Evolutionary conservation across 2,329 filamentous ascomycete species (phyloP), one percentile per base, ranked within the genome.

Genomic region (Phyllosticta capitalensis): DNA sequence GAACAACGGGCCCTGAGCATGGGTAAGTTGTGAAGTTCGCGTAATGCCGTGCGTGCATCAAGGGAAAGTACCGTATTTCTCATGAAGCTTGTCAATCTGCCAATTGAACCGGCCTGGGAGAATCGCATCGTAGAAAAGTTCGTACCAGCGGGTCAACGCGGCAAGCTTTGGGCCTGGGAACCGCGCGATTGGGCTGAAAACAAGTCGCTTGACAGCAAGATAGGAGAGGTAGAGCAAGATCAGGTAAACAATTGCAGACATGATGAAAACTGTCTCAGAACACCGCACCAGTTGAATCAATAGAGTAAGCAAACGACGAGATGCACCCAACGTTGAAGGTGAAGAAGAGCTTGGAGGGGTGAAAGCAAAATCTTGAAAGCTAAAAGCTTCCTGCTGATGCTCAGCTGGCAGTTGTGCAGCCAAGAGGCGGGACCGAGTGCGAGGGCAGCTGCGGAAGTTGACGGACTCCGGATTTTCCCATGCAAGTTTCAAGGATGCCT

Each of bases 81-180:
- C 59, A 49, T 68, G 67, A 61, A 68, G 63, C 17, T 63, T 54
- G 33, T 65, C 53, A 28, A 67, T 65, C 24, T 66, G 58, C 56
- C 60, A 67, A 1, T 61, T 62, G 49, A 63, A 67, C 19, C 60
- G 54, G 5, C 65, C 65, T 10, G 49, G 14, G 9, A 63, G 62
- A 4, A 54, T n/a, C 10, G 59, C 22, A 52, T 63, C 61, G 51
- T 60, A 60, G 17, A 52, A 61, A 33, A 55, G 54, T 24, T 58
- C 61, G 52, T 64, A 62, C 54, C 56, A 60, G 5, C 45, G 22
- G 17, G 59, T 61, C 20, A 61, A 9, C 1, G 63, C 63, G 14
- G 61, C 61, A n/a, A 64, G 56, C 20, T 58, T 63, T 45, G 61
- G 59, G 9, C 63, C 63, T 22, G 61, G 63, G n/a, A 63, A 51